Evolutionary conservation across 2,329 filamentous ascomycete species (phyloP).

Genomic region (Xylariaceae sp.): DNA sequence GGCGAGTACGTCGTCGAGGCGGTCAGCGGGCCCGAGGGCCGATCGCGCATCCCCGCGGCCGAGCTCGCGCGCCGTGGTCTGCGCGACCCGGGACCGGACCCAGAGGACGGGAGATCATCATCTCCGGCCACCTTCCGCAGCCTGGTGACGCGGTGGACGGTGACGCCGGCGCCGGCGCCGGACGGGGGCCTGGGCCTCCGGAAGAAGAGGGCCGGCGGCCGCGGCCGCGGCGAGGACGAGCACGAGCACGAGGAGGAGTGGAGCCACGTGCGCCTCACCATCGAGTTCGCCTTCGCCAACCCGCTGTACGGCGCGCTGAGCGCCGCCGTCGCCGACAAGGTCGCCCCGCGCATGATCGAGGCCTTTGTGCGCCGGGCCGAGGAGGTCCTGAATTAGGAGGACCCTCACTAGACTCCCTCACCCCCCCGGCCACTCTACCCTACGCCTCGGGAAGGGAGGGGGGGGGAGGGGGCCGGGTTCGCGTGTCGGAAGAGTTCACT

Average conservation of each 20-base stretch:
- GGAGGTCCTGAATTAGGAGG: too few species aligned
- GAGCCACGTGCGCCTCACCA: constrained; percentile 68
- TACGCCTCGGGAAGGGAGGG: too few species aligned
- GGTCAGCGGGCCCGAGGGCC: constrained; percentile 53
- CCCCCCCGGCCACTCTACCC: too few species aligned
- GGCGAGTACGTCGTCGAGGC: constrained; percentile 68
- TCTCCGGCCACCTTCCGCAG: constrained; percentile 54
- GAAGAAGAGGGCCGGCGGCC: constrained; percentile 22
- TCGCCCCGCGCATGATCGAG: constrained; percentile 82
- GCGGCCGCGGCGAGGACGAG: neutral
- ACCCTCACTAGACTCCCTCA: too few species aligned
- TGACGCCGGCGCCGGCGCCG: constrained; percentile 40
- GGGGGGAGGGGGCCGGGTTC: too few species aligned
- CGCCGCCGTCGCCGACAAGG: constrained; percentile 70
- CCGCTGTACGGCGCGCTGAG: constrained; percentile 82
- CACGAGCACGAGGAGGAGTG: constrained; percentile 25
- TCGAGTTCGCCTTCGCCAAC: constrained; percentile 81
- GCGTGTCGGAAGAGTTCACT: too few species aligned
- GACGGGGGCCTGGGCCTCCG: too few species aligned
- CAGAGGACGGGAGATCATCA: constrained; percentile 1
- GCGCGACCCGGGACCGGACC: constrained; percentile 8
- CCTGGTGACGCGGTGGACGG: constrained; percentile 62
- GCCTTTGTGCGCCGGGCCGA: constrained; percentile 81
- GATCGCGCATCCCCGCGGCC: constrained; percentile 32
- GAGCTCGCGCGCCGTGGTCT: constrained; percentile 24